phyloP scores from a whole-genome alignment of 176 grass and related monocot genomes.

The Raddia guianensis region DNA sequence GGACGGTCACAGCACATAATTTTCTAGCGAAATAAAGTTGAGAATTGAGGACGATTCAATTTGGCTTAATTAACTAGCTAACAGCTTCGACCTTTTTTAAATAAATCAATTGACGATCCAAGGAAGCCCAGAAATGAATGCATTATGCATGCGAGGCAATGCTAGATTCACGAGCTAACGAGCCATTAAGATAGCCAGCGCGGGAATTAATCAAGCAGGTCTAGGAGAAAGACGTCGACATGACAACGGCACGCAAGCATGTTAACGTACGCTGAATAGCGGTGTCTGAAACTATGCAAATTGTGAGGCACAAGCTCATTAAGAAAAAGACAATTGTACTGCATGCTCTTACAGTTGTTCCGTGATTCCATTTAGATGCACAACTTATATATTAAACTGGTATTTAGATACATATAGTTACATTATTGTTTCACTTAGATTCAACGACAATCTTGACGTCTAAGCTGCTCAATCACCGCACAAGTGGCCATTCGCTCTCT shows the following conservation, averaged over 20 bases:
- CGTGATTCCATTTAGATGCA: no score
- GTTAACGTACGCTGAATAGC: background rate
- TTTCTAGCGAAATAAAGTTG: background rate
- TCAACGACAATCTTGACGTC: no score
- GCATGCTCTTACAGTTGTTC: no score
- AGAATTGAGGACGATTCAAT: background rate
- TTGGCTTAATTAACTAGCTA: background rate
- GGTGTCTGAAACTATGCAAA: no score
- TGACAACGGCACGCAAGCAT: background rate
- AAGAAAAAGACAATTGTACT: no score
- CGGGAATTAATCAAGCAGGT: background rate
- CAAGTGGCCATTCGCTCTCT: no score
- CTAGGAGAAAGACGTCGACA: slow-evolving; percentile 20
- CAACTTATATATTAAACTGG: no score
- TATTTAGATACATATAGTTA: no score
- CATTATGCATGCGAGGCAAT: background rate
- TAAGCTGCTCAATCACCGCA: no score
- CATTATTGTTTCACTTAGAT: no score
- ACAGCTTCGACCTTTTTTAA: background rate
- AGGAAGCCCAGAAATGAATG: background rate
- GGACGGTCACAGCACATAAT: background rate
- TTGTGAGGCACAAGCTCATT: no score
- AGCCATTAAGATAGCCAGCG: background rate
- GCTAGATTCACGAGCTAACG: background rate
- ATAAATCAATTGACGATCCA: background rate